Evolutionary conservation across 2,329 filamentous ascomycete species (phyloP).

Genomic region (Polychaeton citri): DNA sequence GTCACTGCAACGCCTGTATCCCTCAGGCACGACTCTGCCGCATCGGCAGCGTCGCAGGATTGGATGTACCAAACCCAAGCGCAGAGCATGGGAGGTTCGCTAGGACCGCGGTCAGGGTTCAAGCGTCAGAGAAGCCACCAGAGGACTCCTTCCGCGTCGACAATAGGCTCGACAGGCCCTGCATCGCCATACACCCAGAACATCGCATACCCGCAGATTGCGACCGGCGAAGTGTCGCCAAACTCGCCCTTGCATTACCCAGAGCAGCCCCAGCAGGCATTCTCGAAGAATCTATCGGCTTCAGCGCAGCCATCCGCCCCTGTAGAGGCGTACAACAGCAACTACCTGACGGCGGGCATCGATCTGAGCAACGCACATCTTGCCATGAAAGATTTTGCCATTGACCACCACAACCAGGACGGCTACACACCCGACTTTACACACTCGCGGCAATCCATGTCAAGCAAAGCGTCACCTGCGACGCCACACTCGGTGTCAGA

Average conservation of each 20-base stretch:
- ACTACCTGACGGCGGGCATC: conserved; percentile 17
- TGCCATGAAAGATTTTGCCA: conserved; percentile 45
- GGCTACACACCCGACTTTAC: conserved; percentile 39
- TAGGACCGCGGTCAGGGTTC: conserved; percentile 6
- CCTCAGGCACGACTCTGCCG: too few relatives aligned
- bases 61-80: conserved; percentile 2
- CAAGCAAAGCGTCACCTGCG: conserved; percentile 47
- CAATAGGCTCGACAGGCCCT: conserved; percentile 31
- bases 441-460: conserved; percentile 44
- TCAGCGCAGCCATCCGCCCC: conserved; percentile 38
- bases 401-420: conserved; percentile 38
- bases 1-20: too few relatives aligned
- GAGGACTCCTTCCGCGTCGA: conserved; percentile 23
- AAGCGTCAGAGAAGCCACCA: conserved; percentile 17
- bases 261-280: conserved; percentile 21
- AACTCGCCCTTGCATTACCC: conserved; percentile 24
- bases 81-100: conserved; percentile 14
- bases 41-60: too few relatives aligned
- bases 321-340: conserved; percentile 26
- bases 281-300: conserved; percentile 41
- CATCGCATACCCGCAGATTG: conserved; percentile 27
- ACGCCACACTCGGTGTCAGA: conserved; percentile 41
- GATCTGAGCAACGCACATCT: conserved; percentile 37
- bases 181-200: conserved; percentile 29
- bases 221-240: conserved; percentile 31